Base-by-base conservation (phyloP, 495 filamentous ascomycete genomes). In the Hypoxylon crocopeplum region DNA sequence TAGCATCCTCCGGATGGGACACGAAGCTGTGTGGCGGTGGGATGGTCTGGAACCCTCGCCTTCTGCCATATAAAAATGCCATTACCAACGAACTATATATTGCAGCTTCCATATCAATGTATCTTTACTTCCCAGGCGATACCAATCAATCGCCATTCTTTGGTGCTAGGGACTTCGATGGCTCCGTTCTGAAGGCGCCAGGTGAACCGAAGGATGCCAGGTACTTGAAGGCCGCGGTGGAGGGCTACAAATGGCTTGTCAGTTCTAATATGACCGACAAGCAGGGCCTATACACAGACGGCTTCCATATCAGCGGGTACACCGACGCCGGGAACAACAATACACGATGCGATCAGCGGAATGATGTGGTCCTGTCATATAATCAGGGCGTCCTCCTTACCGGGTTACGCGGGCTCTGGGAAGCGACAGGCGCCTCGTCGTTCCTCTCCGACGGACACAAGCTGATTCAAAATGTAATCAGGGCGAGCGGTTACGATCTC, bases 61-160 rank as follows among this genome's bases (percentile, higher is more conserved):
- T 96, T 33, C 72, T 76, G 16, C 92, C 93, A 0, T 97, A 98
- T 74, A 98, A 98, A 71, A 98, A 98, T 66, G 92, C 94, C 50
- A 93, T 98, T 59, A 98, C 94, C 24, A 98, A 98, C 68, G 86
- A 98, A 68, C 81, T 97, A 7, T 98, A 79, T 67, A 90, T 97
- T 48, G 77, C 92, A 0, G 91, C 90, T 0, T 92, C 87, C 40
- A 83, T 95, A 38, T 82, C 78, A 16, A 98, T 98, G 94, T 98
- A 95, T 69, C 82, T 95, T 2, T 83, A 94, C 69, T 94, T 91
- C 68, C 91, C 92, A 0, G 92, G 92, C 2, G 92, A 96, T 56
- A 56, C 74, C 13, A 91, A 89, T 52, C 70, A 77, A 11, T 85
- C 88, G 0, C 92, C 92, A 1, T 96, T 90, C 65, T 40, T 72